Percentiles rank a stretch among this genome's conserved stretches.
These are phyloP conservation scores for Pontederia paniculata DNA, from an alignment of 176 grass and related monocot species.

Conservation along the genomic window DNA sequence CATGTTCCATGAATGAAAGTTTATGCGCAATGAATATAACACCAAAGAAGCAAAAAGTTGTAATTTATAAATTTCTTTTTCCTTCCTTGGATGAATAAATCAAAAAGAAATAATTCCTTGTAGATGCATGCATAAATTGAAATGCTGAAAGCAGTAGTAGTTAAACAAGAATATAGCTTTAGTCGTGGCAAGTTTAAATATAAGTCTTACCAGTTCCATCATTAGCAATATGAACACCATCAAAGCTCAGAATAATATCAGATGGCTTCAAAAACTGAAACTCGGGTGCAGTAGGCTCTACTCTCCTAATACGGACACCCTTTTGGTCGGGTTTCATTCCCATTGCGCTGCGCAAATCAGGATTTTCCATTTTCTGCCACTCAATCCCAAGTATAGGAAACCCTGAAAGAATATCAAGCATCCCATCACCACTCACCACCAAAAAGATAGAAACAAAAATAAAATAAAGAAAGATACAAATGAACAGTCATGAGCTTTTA, in stretches of 20 bases:
- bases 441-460: neutral
- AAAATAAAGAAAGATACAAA: no score
- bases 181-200: neutral
- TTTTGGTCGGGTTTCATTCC: constrained; percentile 85
- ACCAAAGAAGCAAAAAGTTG: no score
- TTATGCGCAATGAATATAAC: no score
- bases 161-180: no score
- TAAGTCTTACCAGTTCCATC: constrained; percentile 62
- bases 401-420: constrained; percentile 34
- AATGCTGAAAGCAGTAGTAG: no score
- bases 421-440: no score
- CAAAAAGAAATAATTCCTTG: no score
- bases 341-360: constrained; percentile 89
- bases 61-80: no score
- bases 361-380: constrained; percentile 99
- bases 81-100: no score
- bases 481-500: no score
- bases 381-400: constrained; percentile 93
- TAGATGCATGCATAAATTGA: no score
- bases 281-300: constrained; percentile 89
- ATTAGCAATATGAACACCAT: constrained; percentile 92
- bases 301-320: constrained; percentile 78
- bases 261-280: constrained; percentile 68
- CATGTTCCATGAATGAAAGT: no score
- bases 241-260: constrained; percentile 88